Evolutionary conservation across 305 asterid genomes (phyloP), one percentile per base, ranked within the genome.

Genomic region (Withania somnifera): DNA sequence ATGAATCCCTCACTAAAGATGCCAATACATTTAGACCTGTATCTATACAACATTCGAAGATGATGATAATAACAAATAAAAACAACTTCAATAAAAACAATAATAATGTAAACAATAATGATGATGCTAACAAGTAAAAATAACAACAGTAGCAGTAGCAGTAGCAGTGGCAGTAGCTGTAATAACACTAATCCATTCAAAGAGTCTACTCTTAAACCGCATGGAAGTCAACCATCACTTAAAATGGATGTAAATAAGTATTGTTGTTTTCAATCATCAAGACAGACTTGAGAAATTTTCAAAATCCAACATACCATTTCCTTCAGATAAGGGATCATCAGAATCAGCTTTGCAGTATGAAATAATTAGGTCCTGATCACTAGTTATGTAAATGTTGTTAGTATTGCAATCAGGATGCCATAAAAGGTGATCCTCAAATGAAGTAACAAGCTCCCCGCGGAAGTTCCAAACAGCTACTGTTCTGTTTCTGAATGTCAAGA

Each of bases 391-490:
- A 63, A 95, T 95, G 90, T 95, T 95, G 89, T 95, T 95, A 10
- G 99, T 95, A 84, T 95, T 95, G 91, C 99, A 95, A 87, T 95
- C 98, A 15, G 97, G 96, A 87, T 94, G 98, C 96, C 95, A 94
- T 76, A 92, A 85, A 78, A 95, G 97, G 85, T 95, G 99, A 84
- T 95, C 98, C 88, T 95, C 97, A 58, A 95, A 95, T 0, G 98
- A 92, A 36, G 99, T 95, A 79, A 95, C 99, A 20, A 94, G 94
- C 92, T 95, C 98, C 80, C 99, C 99, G 7, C 99, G 88, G 90
- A 94, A 95, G 91, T 95, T 95, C 99, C 99, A 95, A 61, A 95
- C 99, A 79, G 99, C 97, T 68, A 95, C 99, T 0, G 98, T 92
- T 77, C 98, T 91, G 81, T 95, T 92, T 91, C 97, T 89, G 87